Percentiles rank a stretch among this genome's conserved stretches.
Evolutionary conservation across 352 stramenopile genomes (phyloP).

Genomic region (Globisporangium iwayamae): DNA sequence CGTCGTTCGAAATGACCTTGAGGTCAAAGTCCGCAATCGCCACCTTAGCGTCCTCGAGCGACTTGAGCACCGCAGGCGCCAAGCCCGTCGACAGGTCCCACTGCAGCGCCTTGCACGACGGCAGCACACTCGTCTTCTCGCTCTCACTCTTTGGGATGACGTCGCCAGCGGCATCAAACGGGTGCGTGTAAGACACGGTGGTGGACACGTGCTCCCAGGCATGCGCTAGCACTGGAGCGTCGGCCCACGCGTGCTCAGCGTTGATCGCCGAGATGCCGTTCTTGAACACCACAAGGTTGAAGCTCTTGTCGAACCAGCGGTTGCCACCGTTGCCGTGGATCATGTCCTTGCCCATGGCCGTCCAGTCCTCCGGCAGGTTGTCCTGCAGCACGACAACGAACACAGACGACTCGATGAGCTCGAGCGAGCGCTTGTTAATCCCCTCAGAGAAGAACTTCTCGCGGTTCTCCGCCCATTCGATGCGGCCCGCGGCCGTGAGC

Average conservation of each 20-base stretch:
- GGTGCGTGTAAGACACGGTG: conserved; percentile 42
- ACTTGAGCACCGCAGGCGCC: conserved; percentile 47
- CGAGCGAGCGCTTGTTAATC: conserved; percentile 83
- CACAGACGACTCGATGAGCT: conserved; percentile 70
- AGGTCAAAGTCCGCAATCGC: conserved; percentile 89
- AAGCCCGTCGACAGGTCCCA: conserved; percentile 67
- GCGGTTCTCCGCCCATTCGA: conserved; percentile 87
- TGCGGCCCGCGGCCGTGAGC: conserved; percentile 78
- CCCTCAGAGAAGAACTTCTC: conserved; percentile 87
- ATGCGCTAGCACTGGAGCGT: conserved; percentile 86
- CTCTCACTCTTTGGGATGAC: conserved; percentile 35
- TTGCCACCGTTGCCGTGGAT: conserved; percentile 89
- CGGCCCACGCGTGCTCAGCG: conserved; percentile 93
- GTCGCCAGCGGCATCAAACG: conserved; percentile 60
- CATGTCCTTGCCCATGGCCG: conserved; percentile 63
- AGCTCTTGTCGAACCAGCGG: conserved; percentile 98
- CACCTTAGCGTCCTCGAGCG: conserved; percentile 42
- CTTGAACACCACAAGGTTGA: conserved; percentile 93
- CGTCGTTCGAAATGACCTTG: conserved; percentile 83
- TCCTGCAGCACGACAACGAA: conserved; percentile 81
- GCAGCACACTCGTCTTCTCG: conserved; percentile 46
- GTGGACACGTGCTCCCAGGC: conserved; percentile 78
- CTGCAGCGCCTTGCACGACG: conserved; percentile 41
- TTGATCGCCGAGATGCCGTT: conserved; percentile 94
- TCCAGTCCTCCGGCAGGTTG: conserved; percentile 53